A percentile compares a stretch with the other conserved stretches of the same genome.
Evolutionary conservation across 441 rosid genomes (phyloP).

Genomic region (Erodium trifolium): DNA sequence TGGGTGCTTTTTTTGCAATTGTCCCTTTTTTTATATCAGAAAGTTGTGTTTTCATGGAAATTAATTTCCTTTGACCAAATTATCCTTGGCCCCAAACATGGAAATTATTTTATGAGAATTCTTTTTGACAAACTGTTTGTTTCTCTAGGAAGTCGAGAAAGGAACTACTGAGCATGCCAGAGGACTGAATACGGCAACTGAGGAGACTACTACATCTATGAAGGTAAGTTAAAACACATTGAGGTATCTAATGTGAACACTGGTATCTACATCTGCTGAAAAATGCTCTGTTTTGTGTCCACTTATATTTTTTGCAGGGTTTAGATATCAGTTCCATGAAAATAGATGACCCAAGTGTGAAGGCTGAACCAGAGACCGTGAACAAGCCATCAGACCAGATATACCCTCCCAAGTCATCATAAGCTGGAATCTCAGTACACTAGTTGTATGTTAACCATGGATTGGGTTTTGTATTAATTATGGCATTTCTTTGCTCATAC

Average conservation of each 20-base stretch:
- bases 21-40: too few species aligned
- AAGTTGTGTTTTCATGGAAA: too few species aligned
- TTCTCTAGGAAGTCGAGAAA: constrained; percentile 47
- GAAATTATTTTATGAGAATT: too few species aligned
- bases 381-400: constrained; percentile 36
- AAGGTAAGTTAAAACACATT: background rate
- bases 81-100: too few species aligned
- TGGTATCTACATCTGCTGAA: background rate
- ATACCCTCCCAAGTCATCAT: constrained; percentile 30
- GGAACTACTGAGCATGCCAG: constrained; percentile 41
- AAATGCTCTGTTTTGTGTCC: background rate
- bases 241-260: too few species aligned
- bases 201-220: constrained; percentile 28
- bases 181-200: constrained; percentile 39
- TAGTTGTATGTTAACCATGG: background rate
- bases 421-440: background rate
- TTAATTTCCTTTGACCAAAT: too few species aligned
- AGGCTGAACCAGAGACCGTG: constrained; percentile 47
- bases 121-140: too few species aligned
- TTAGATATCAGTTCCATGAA: constrained; percentile 41
- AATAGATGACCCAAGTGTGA: constrained; percentile 48
- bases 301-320: constrained; percentile 32
- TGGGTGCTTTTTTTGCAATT: too few species aligned
- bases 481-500: background rate
- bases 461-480: background rate